A percentile compares a stretch with the other conserved stretches of the same genome.
phyloP scores from a whole-genome alignment of 2,329 filamentous ascomycete species.

The Ascochyta rabiei region DNA sequence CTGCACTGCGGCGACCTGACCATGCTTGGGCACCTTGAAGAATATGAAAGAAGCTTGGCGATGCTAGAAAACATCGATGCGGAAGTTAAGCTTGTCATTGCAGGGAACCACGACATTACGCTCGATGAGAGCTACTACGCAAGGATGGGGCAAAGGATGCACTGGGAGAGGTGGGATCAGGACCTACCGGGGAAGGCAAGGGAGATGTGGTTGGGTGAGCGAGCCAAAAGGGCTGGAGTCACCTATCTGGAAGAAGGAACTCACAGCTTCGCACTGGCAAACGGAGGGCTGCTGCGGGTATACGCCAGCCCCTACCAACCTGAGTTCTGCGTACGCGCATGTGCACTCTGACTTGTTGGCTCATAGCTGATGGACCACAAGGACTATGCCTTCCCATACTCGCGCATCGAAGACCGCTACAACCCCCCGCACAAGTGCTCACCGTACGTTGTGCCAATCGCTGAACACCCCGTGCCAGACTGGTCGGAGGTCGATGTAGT shows the following conservation, averaged over 20 bases:
- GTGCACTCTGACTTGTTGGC: constrained; percentile 19
- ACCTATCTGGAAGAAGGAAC: constrained; percentile 63
- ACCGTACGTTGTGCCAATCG: constrained; percentile 36
- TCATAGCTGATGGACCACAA: neutral
- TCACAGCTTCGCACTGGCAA: constrained; percentile 54
- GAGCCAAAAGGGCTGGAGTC: constrained; percentile 55
- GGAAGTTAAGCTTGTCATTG: constrained; percentile 65
- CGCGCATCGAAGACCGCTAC: constrained; percentile 57
- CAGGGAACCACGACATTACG: constrained; percentile 67
- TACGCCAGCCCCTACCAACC: constrained; percentile 63
- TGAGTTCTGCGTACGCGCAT: constrained; percentile 53
- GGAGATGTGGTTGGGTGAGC: constrained; percentile 55
- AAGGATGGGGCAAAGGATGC: constrained; percentile 35
- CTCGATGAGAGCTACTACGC: constrained; percentile 59
- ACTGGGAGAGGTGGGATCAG: constrained; percentile 27
- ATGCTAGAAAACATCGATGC: constrained; percentile 58
- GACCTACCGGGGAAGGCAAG: constrained; percentile 40
- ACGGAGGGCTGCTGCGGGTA: constrained; percentile 56
- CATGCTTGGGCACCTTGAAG: constrained; percentile 53
- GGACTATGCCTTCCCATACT: constrained; percentile 62
- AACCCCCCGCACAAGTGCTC: constrained; percentile 49
- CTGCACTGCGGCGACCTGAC: constrained; percentile 67
- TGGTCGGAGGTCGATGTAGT: constrained; percentile 60
- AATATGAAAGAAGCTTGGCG: constrained; percentile 56
- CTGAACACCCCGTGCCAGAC: constrained; percentile 51